These are phyloP conservation scores for Eimeria brunetti DNA, from an alignment of 169 alveolate genomes.

Conservation along the genomic window DNA sequence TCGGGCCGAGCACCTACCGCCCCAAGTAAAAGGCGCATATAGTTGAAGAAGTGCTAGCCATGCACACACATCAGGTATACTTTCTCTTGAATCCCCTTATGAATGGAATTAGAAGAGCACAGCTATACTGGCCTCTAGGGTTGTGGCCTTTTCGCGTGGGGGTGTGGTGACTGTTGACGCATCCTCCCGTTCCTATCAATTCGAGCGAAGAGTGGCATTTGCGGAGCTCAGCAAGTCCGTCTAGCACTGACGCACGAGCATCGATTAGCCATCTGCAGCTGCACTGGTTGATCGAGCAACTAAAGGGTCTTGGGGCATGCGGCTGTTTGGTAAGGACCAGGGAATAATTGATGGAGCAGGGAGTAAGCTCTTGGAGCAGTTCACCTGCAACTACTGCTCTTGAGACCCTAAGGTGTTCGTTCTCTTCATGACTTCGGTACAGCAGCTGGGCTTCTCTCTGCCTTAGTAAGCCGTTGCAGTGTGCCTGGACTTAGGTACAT, in stretches of 20 bases:
- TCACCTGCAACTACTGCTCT: background rate
- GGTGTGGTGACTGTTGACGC: background rate
- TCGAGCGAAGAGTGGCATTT: background rate
- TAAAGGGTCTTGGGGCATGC: background rate
- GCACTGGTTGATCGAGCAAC: background rate
- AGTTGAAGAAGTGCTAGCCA: background rate
- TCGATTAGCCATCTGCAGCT: background rate
- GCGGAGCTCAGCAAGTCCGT: slow-evolving; percentile 18
- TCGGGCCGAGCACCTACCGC: too few species aligned
- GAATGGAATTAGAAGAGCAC: background rate
- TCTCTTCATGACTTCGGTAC: background rate
- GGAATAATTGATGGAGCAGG: background rate
- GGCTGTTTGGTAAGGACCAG: background rate
- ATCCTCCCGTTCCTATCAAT: background rate
- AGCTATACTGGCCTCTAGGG: background rate
- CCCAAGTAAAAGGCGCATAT: background rate
- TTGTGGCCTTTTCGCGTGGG: background rate
- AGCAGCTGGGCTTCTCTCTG: background rate
- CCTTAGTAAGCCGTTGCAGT: background rate
- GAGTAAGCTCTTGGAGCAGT: background rate
- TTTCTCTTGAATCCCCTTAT: background rate
- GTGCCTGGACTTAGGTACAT: background rate
- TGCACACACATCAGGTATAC: background rate
- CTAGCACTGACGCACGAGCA: background rate
- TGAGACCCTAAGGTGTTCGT: background rate